Evolutionary conservation across 768 basidiomycete genomes (phyloP), one percentile per base, ranked within the genome.

Genomic region (Krasilnikovozyma curviuscula): DNA sequence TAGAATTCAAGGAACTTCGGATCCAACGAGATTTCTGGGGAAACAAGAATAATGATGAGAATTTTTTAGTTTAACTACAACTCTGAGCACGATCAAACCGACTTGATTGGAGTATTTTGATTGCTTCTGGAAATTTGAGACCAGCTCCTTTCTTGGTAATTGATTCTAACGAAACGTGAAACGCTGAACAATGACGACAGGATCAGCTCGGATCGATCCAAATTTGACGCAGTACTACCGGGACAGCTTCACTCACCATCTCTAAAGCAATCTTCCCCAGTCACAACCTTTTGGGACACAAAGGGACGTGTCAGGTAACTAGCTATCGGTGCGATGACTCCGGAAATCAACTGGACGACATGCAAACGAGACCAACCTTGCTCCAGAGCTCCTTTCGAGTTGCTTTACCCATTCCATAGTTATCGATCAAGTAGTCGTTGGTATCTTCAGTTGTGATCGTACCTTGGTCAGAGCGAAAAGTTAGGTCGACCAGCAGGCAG

Each of bases 1-100:
- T 81, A 78, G 65, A 95, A 97, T 2, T 75, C 72, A 60, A 77
- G 77, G 71, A 98, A 98, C 13, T 86, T 86, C 2, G 75, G 66
- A 66, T 95, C 88, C 31, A 91, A 72, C 50, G 72, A 72, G 66
- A 91, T 86, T 59, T 83, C 50, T 51, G 39, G 40, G 5, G 8
- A 7, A 28, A 12, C 21, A 24, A 30, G 7, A 39, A 29, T 8
- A 30, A 31, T 28, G 13, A 19, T 2, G 16, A n/a, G 29, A 40
- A 24, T 12, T 12, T 34, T 12, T 34, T 34, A n/a, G n/a, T 34
- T 12, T 12, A 34, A 34, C 18, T 12, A 12, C 12, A 34, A 12
- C 33, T 12, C 10, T 28, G 35, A 24, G 37, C 37, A 8, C 18
- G 23, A 27, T 38, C 34, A 35, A 46, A 25, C 27, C 16, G 32